Conservation (phyloP, 192 early-diverging fungal species). For the Backusella tuberculispora region DNA sequence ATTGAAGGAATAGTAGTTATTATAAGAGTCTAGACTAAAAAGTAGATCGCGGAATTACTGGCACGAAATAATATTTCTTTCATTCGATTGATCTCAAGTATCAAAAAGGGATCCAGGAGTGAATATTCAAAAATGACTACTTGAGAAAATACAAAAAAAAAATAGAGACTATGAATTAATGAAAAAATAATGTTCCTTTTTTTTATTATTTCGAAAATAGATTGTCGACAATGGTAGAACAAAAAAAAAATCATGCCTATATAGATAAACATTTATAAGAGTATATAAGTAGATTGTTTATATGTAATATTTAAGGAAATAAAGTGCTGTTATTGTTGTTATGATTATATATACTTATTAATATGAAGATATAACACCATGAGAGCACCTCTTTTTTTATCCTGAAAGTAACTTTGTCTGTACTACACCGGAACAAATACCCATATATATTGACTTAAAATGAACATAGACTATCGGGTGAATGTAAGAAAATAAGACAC, state of each 20-base stretch:
- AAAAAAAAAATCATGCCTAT: background rate
- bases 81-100: background rate
- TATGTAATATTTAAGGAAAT: too few relatives aligned
- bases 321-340: too few relatives aligned
- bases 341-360: background rate
- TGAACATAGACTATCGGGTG: background rate
- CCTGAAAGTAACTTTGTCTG: background rate
- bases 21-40: background rate
- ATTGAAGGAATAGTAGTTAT: background rate
- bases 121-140: background rate
- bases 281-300: background rate
- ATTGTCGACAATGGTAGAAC: background rate
- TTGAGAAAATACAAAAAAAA: background rate
- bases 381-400: background rate
- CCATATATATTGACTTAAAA: background rate
- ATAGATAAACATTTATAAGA: background rate
- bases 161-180: background rate
- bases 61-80: background rate
- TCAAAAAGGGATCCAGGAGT: background rate
- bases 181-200: background rate
- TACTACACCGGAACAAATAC: background rate
- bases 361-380: too few relatives aligned
- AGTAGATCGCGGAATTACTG: background rate
- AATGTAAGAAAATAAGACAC: slow-evolving; percentile 1
- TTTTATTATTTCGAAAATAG: background rate